Evolutionary conservation across 192 early-diverging fungal genomes (phyloP), one percentile per base, ranked within the genome.

Genomic region (Mortierella claussenii): DNA sequence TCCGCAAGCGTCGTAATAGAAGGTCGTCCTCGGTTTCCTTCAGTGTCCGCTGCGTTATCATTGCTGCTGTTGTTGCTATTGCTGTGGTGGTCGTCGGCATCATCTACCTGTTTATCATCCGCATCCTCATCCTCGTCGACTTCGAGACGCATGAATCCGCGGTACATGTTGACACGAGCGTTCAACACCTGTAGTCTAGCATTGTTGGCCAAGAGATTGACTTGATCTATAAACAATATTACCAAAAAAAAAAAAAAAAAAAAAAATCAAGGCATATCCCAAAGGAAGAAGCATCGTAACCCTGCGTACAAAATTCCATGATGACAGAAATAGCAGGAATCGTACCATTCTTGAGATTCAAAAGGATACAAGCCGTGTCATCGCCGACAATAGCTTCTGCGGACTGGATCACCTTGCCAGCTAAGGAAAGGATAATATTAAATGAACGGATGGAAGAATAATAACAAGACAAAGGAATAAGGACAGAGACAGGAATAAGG

Each of bases 331-430:
- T n/a, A n/a, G n/a, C n/a, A n/a, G n/a, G n/a, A n/a, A n/a, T n/a
- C n/a, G 17, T 76, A 60, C 73, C 73, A 49, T 76, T 76, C 36
- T 67, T 76, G 73, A 76, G 73, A 36, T 67, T 76, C n/a, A 76
- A 36, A 2, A 76, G 53, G n/a, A 76, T 62, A 32, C 73, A 76
- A 5, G 73, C 73, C 21, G 64, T 56, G 12, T 76, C 56, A 23
- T 76, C 73, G 46, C 73, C 64, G 1, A 76, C 73, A n/a, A 76
- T 76, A 8, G 59, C 73, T 18, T 76, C 73, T 7, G 73, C 73
- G 54, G 64, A 67, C 20, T 76, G 73, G 26, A 76, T 44, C 4
- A 67, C 36, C 27, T 57, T 66, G 23, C 73, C 73, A 51, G 73
- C 73, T 76, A 30, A 31, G 4, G n/a, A 8, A 32, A 20, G 23